Conservation (phyloP, 1,284 basidiomycete genomes). For the Fomitopsis pinicola region DNA sequence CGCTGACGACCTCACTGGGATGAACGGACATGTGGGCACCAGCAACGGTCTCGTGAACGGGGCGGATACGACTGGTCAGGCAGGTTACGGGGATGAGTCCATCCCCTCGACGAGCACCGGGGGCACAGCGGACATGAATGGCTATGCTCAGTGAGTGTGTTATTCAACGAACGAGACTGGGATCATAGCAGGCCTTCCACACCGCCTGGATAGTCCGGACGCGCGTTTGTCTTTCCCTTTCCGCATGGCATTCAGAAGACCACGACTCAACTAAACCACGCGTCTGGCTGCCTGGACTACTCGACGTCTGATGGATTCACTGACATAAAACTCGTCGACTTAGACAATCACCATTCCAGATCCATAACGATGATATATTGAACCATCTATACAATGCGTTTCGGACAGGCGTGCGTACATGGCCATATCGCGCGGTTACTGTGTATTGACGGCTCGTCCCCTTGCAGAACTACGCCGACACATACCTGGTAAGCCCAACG, state of each 20-base stretch:
- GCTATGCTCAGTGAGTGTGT: constrained; percentile 26
- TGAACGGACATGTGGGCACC: constrained; percentile 30
- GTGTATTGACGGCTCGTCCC: neutral
- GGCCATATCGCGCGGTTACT: neutral
- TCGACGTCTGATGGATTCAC: neutral
- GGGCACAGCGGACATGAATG: constrained; percentile 17
- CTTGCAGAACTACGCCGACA: constrained; percentile 74
- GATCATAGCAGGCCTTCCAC: neutral
- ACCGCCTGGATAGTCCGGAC: neutral
- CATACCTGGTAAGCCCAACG: constrained; percentile 55
- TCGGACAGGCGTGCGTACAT: constrained; percentile 63
- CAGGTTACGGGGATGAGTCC: constrained; percentile 20
- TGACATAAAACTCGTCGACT: neutral
- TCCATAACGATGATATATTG: constrained; percentile 69
- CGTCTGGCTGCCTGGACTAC: neutral
- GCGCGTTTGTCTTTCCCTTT: neutral
- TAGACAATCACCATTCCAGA: constrained; percentile 38
- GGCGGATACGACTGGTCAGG: constrained; percentile 15
- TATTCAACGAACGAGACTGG: neutral
- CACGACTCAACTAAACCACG: neutral
- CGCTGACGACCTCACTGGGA: constrained; percentile 1
- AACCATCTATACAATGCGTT: constrained; percentile 74
- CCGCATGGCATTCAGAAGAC: neutral
- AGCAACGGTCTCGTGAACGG: constrained; percentile 25
- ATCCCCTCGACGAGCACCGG: constrained; percentile 20